Percentiles rank a stretch among this genome's conserved stretches.
Evolutionary conservation across 257 asterid species (phyloP).

Genomic region (Rehmannia glutinosa): DNA sequence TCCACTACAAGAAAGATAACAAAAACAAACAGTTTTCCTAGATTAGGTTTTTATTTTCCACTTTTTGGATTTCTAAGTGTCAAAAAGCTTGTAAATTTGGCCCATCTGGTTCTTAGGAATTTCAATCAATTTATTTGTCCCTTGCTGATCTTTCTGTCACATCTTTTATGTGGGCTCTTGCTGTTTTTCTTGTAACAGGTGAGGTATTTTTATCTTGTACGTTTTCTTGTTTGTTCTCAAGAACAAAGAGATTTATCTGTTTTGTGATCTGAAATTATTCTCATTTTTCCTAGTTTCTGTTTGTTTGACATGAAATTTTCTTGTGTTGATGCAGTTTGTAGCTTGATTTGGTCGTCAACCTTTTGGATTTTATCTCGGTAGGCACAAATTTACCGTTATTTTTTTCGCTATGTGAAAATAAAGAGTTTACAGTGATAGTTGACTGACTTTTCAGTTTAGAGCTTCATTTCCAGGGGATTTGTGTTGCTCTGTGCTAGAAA

Average conservation of each 20-base stretch:
- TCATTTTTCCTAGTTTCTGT: conserved; percentile 8
- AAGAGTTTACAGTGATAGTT: neutral
- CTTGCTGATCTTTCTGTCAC: conserved; percentile 23
- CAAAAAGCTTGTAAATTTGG: neutral
- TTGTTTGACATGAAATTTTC: conserved; percentile 16
- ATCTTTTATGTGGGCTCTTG: conserved; percentile 30
- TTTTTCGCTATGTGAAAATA: conserved; percentile 13
- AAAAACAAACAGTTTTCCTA: conserved; percentile 23
- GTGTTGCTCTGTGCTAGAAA: conserved; percentile 19
- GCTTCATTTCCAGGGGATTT: conserved; percentile 10
- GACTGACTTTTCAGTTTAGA: conserved; percentile 4
- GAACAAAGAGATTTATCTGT: conserved; percentile 7
- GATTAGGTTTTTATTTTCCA: no score
- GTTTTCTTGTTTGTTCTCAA: conserved; percentile 7
- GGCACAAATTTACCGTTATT: conserved; percentile 8
- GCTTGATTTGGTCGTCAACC: conserved; percentile 34
- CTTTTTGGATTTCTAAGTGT: no score
- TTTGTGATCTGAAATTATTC: conserved; percentile 40
- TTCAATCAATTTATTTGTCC: conserved; percentile 22
- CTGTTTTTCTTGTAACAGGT: conserved; percentile 30
- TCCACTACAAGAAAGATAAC: conserved; percentile 36
- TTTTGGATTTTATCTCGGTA: conserved; percentile 16
- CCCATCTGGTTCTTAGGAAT: conserved; percentile 20
- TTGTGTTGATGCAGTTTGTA: conserved; percentile 19
- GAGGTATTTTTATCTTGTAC: conserved; percentile 16